phyloP scores from a whole-genome alignment of 2,329 filamentous ascomycete genomes.

The Helotiales sp. region DNA sequence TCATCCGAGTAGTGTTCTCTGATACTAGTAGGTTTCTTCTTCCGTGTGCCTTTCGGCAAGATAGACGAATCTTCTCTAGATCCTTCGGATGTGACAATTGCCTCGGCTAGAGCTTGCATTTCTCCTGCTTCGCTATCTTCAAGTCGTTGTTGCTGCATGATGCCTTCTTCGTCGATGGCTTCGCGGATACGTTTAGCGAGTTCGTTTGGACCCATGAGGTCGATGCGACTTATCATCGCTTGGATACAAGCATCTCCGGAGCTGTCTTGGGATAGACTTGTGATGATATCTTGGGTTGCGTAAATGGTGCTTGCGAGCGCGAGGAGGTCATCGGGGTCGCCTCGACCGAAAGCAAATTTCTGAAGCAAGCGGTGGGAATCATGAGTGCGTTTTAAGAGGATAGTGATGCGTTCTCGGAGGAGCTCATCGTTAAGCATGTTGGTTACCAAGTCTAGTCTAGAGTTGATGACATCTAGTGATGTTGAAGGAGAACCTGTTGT shows the following conservation, averaged over 20 bases:
- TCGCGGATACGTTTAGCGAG: slow-evolving; percentile 74
- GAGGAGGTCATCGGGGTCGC: slow-evolving; percentile 90
- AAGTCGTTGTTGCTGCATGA: slow-evolving; percentile 78
- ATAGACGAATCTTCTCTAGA: slow-evolving; percentile 59
- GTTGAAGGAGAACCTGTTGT: slow-evolving; percentile 77
- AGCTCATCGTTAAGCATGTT: slow-evolving; percentile 70
- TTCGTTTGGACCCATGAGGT: slow-evolving; percentile 67
- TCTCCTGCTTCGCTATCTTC: slow-evolving; percentile 74
- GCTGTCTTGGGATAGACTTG: slow-evolving; percentile 47
- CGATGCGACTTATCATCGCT: slow-evolving; percentile 60
- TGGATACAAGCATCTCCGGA: slow-evolving; percentile 46
- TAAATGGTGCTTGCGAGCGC: slow-evolving; percentile 81
- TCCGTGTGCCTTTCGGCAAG: slow-evolving; percentile 46
- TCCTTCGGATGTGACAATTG: slow-evolving; percentile 71
- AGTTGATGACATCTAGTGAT: slow-evolving; percentile 78
- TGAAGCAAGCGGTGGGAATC: slow-evolving; percentile 91
- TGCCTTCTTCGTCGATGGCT: slow-evolving; percentile 90
- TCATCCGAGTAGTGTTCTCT: slow-evolving; percentile 65
- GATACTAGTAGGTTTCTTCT: slow-evolving; percentile 53
- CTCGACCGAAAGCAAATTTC: slow-evolving; percentile 89
- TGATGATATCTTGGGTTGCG: slow-evolving; percentile 70
- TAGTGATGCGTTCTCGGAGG: slow-evolving; percentile 71
- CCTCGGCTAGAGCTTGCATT: slow-evolving; percentile 74
- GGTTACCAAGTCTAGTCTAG: slow-evolving; percentile 80
- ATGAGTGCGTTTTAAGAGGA: slow-evolving; percentile 74